Evolutionary conservation across 371 early-diverging fungal species (phyloP).

Genomic region (Lichtheimia ornata): DNA sequence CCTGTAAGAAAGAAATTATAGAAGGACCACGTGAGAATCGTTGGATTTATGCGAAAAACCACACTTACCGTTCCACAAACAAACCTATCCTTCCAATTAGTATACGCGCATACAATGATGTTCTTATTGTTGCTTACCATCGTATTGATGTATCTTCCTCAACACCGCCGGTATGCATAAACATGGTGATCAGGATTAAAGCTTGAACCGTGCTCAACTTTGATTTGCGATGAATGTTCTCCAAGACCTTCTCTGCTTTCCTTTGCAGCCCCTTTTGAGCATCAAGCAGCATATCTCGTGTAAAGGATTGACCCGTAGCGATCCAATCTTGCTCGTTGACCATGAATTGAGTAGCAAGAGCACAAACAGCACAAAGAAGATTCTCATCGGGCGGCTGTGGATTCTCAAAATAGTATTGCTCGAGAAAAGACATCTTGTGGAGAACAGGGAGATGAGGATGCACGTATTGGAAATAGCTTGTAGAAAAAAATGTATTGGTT

Average conservation of each 20-base stretch:
- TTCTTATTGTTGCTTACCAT: slow-evolving; percentile 34
- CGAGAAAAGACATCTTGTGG: slow-evolving; percentile 40
- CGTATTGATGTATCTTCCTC: slow-evolving; percentile 19
- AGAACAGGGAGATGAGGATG: slow-evolving; percentile 34
- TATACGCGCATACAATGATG: background rate
- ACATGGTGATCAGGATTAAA: slow-evolving; percentile 33
- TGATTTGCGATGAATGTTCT: slow-evolving; percentile 28
- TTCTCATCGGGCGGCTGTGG: slow-evolving; percentile 35
- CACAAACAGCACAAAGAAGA: slow-evolving; percentile 31
- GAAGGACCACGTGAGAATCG: background rate
- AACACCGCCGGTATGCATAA: slow-evolving; percentile 11
- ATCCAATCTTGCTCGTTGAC: slow-evolving; percentile 7
- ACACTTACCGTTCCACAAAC: slow-evolving; percentile 15
- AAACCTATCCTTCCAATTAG: slow-evolving; percentile 2
- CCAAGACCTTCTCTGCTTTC: slow-evolving; percentile 25
- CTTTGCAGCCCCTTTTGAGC: slow-evolving; percentile 12
- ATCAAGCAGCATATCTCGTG: slow-evolving; percentile 6
- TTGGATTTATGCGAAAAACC: background rate
- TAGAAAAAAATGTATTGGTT: background rate
- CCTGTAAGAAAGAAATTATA: background rate
- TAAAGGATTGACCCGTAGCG: background rate
- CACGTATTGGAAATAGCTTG: slow-evolving; percentile 35
- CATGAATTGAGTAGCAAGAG: slow-evolving; percentile 21
- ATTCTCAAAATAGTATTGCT: slow-evolving; percentile 38
- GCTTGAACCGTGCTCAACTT: slow-evolving; percentile 43